Percentiles rank a stretch among this genome's conserved stretches.
Evolutionary conservation across 2,329 filamentous ascomycete species (phyloP).

Genomic region (Sordariomycetes sp.): DNA sequence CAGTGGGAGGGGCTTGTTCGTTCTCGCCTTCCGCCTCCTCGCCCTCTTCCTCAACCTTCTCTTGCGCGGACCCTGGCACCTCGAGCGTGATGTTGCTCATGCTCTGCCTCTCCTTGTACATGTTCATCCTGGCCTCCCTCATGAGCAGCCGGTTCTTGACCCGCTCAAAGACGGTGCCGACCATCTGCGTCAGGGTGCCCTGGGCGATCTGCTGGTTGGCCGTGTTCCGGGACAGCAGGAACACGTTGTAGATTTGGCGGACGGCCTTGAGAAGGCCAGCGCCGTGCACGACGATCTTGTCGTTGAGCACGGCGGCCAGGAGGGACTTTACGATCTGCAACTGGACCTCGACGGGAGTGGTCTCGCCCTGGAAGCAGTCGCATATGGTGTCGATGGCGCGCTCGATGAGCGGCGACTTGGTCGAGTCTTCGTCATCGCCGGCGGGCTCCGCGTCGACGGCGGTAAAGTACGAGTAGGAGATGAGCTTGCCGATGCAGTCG

Average conservation of each 20-base stretch:
- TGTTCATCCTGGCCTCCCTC: slow-evolving; percentile 64
- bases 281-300: slow-evolving; percentile 97
- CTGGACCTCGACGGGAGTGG: slow-evolving; percentile 82
- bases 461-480: slow-evolving; percentile 97
- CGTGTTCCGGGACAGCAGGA: slow-evolving; percentile 84
- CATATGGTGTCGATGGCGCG: slow-evolving; percentile 98
- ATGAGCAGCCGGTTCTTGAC: slow-evolving; percentile 77
- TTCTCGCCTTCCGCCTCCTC: slow-evolving; percentile 20
- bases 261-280: slow-evolving; percentile 93
- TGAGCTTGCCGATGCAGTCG: slow-evolving; percentile 97
- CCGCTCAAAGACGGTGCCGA: slow-evolving; percentile 92
- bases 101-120: slow-evolving; percentile 36
- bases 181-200: slow-evolving; percentile 95
- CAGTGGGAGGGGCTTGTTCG: slow-evolving; percentile 10
- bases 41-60: slow-evolving; percentile 15
- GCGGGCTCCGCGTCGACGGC: slow-evolving; percentile 21
- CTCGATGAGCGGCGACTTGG: slow-evolving; percentile 69
- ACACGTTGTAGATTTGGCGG: slow-evolving; percentile 97
- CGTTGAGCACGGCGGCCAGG: slow-evolving; percentile 87
- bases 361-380: slow-evolving; percentile 96
- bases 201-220: slow-evolving; percentile 96
- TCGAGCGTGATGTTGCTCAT: slow-evolving; percentile 39
- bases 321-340: slow-evolving; percentile 97
- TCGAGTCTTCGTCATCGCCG: slow-evolving; percentile 25
- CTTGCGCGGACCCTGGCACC: slow-evolving; percentile 22